A percentile compares a stretch with the other conserved stretches of the same genome.
These are phyloP conservation scores for Multifurca ochricompacta DNA, from an alignment of 768 basidiomycete species.

Conservation along the genomic window DNA sequence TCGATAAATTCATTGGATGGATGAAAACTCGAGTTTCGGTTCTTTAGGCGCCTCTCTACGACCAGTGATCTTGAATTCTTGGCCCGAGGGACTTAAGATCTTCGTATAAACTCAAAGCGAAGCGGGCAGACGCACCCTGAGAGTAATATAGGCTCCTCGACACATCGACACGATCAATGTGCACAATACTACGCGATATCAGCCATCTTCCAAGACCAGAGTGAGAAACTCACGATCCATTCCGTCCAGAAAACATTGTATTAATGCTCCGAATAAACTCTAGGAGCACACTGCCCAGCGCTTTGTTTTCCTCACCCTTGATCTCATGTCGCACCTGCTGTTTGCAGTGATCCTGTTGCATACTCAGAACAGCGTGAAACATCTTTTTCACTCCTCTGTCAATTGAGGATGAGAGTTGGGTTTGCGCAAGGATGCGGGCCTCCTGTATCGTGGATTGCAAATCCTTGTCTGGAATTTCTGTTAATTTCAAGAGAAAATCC, in stretches of 20 bases:
- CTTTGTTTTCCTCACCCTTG: neutral
- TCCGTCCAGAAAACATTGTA: neutral
- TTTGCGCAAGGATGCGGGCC: neutral
- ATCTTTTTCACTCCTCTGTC: neutral
- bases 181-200: neutral
- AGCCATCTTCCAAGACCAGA: neutral
- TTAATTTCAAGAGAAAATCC: conserved; percentile 5
- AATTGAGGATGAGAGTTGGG: neutral
- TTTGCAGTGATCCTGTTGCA: conserved; percentile 5
- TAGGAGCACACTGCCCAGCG: neutral
- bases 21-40: neutral
- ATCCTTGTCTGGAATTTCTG: neutral
- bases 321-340: neutral
- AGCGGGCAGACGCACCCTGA: neutral
- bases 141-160: neutral
- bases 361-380: neutral
- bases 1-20: neutral
- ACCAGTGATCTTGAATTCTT: conserved; percentile 5
- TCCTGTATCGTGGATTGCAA: neutral
- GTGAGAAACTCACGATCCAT: neutral
- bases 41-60: neutral
- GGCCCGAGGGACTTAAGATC: neutral
- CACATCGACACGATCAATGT: neutral
- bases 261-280: conserved; percentile 8
- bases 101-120: neutral